Conservation (phyloP, 2,329 filamentous ascomycete genomes). For the Didymella lethalis region DNA sequence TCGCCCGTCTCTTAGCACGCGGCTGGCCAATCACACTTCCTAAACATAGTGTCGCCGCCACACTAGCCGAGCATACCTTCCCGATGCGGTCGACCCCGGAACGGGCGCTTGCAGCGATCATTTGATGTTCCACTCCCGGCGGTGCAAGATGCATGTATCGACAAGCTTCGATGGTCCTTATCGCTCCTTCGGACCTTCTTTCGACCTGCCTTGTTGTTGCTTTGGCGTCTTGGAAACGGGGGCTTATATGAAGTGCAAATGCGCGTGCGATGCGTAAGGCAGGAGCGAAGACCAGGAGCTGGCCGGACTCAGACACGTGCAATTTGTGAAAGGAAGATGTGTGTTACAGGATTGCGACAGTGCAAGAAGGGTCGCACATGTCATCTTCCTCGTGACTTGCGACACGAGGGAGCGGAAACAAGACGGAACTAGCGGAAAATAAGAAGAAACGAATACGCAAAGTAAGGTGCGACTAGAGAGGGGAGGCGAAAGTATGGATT, state of each 20-base stretch:
- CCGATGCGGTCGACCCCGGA: conserved; percentile 11
- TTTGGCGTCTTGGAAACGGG: conserved; percentile 9
- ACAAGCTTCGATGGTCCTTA: conserved; percentile 14
- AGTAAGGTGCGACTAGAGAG: not conserved
- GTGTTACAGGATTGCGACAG: conserved; percentile 5
- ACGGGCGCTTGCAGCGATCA: conserved; percentile 24
- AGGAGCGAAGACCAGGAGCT: conserved; percentile 13
- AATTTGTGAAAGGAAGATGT: conserved; percentile 9
- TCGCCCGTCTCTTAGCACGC: conserved; percentile 15
- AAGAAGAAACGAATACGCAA: not conserved
- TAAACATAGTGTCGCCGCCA: conserved; percentile 8
- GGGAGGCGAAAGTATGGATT: not conserved
- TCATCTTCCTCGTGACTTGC: not conserved
- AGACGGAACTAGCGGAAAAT: not conserved
- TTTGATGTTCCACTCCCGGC: conserved; percentile 16
- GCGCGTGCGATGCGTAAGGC: conserved; percentile 11
- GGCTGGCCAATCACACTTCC: conserved; percentile 9
- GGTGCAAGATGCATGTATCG: conserved; percentile 2
- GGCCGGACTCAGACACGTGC: conserved; percentile 5
- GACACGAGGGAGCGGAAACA: conserved; percentile 8
- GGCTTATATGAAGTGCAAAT: conserved; percentile 15
- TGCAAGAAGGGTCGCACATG: conserved; percentile 1
- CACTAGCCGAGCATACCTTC: conserved; percentile 20
- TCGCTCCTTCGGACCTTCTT: conserved; percentile 14
- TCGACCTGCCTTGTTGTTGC: conserved; percentile 16